Evolutionary conservation across 2,329 filamentous ascomycete species (phyloP), one percentile per base, ranked within the genome.

Genomic region (Pseudogymnoascus sp.): DNA sequence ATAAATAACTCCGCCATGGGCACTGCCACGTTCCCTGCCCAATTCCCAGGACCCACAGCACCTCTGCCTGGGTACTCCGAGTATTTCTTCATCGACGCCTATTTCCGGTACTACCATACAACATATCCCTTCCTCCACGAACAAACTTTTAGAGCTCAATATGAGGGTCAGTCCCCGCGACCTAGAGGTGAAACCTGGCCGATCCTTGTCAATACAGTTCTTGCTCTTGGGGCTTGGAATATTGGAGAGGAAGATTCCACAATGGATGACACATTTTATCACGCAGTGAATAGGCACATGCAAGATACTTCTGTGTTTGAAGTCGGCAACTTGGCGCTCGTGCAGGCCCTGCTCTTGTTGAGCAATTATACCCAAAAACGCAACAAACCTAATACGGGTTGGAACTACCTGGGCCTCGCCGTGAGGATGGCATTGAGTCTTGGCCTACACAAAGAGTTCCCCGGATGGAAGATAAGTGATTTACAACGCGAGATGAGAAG

Each of bases 391-490:
- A 83, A 83, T 66, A 81, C 80, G 0, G 79, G 79, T 0, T 82
- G 81, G 68, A 82, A 81, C 65, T 80, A 80, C 61, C 74, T 80
- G n/a, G 80, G 80, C 0, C 74, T 82, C 17, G 80, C 80, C 0
- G 75, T 77, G 17, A 72, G 80, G 23, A 79, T 82, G 75, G 80
- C 80, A 0, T 73, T 82, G 44, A 78, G 79, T 0, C 67, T 83
- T 6, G 80, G 81, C 0, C 71, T 83, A 1, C 80, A 83, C 66
- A 75, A 76, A 10, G 79, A 82, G 64, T 70, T 77, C 10, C 70
- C 72, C 0, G 69, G 68, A 15, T 73, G 70, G 70, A 66, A 71
- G 31, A 72, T 73, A 56, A 77, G 77, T n/a, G 79, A 82, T 3
- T 68, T 76, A 9, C 72, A 74, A 53, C 71, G 73, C 40, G 76